These are phyloP conservation scores for Podaxis sp. DNA, from an alignment of 768 basidiomycete species.

Conservation along the genomic window DNA sequence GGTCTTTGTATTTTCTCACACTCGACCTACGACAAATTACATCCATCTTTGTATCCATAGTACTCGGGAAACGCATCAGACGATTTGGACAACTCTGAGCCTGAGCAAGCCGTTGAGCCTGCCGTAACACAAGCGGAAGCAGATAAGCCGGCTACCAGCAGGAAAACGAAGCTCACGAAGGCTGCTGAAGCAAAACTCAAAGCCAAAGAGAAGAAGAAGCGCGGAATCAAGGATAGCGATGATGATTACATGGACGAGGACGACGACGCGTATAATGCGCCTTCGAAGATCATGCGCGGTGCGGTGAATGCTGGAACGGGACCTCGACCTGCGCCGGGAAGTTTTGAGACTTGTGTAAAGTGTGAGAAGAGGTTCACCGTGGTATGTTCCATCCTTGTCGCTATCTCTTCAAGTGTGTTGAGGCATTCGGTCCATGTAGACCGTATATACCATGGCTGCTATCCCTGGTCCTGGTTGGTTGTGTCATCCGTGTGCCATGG, in stretches of 20 bases:
- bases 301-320: slow-evolving; percentile 22
- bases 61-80: slow-evolving; percentile 63
- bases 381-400: slow-evolving; percentile 40
- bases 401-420: background rate
- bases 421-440: slow-evolving; percentile 41
- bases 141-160: slow-evolving; percentile 29
- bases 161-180: slow-evolving; percentile 56
- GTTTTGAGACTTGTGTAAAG: slow-evolving; percentile 73
- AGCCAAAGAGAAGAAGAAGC: slow-evolving; percentile 39
- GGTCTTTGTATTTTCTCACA: background rate
- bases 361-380: slow-evolving; percentile 87
- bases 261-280: slow-evolving; percentile 64
- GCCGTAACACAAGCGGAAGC: background rate
- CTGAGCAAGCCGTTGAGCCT: slow-evolving; percentile 9
- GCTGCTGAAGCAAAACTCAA: slow-evolving; percentile 38
- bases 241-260: slow-evolving; percentile 51
- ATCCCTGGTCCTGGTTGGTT: slow-evolving; percentile 71
- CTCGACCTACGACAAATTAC: background rate
- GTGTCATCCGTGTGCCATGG: slow-evolving; percentile 81
- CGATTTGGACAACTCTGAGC: slow-evolving; percentile 52
- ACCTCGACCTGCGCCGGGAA: slow-evolving; percentile 67
- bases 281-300: slow-evolving; percentile 47
- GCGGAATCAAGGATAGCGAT: slow-evolving; percentile 35
- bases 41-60: slow-evolving; percentile 13
- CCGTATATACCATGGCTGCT: slow-evolving; percentile 79